These are phyloP conservation scores for Termitomyces sp. DNA, from an alignment of 768 basidiomycete genomes.

Conservation along the genomic window DNA sequence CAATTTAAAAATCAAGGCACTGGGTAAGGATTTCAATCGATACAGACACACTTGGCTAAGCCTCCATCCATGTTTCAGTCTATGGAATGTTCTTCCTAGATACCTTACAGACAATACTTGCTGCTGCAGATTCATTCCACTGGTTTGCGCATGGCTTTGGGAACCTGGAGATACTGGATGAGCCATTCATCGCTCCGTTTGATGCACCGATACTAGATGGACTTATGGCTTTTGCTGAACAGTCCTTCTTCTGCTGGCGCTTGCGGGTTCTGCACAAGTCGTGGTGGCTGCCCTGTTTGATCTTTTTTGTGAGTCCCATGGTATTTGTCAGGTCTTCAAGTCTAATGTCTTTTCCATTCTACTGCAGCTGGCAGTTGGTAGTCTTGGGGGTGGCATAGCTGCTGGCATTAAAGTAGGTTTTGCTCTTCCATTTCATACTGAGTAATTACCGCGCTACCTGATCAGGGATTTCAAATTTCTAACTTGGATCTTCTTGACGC, in stretches of 20 bases:
- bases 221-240: not conserved
- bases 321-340: no score
- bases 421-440: no score
- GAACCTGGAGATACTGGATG: not conserved
- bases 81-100: not conserved
- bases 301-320: not conserved
- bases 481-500: not conserved
- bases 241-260: not conserved
- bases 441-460: not conserved
- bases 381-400: slow-evolving; percentile 5
- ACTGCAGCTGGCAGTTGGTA: not conserved
- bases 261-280: not conserved
- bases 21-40: not conserved
- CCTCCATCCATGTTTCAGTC: not conserved
- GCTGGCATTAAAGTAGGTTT: slow-evolving; percentile 1
- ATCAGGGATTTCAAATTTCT: not conserved
- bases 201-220: not conserved
- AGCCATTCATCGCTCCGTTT: not conserved
- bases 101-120: not conserved
- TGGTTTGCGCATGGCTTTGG: not conserved
- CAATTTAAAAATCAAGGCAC: not conserved
- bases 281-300: not conserved
- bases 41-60: not conserved
- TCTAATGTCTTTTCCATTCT: not conserved
- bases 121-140: not conserved